These are phyloP conservation scores for Syzygium aqueum DNA, from an alignment of 345 rosid species.

Conservation along the genomic window DNA sequence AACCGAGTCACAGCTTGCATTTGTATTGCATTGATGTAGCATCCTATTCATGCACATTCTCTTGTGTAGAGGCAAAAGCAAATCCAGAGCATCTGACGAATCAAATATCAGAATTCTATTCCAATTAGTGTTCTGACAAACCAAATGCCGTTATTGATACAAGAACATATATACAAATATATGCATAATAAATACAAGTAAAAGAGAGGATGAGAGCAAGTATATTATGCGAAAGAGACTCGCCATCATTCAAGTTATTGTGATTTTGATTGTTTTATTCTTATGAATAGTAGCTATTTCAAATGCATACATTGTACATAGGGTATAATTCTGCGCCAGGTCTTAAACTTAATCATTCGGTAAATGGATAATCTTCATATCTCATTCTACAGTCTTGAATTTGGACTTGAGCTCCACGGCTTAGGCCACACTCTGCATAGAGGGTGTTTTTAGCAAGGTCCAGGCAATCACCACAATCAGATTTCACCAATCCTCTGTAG, in stretches of 20 bases:
- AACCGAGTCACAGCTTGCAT: too few relatives aligned
- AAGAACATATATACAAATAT: neutral
- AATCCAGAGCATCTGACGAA: too few relatives aligned
- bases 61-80: too few relatives aligned
- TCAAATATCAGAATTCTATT: too few relatives aligned
- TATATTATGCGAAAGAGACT: neutral
- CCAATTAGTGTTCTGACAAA: neutral
- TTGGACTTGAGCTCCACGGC: neutral
- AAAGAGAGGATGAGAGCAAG: neutral
- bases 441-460: neutral
- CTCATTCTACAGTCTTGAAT: neutral
- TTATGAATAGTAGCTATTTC: neutral
- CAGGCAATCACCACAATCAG: neutral
- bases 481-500: neutral
- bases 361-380: neutral
- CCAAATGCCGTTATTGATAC: neutral
- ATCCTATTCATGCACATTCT: too few relatives aligned
- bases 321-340: neutral
- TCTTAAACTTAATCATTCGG: neutral
- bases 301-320: neutral
- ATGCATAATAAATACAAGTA: neutral
- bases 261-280: neutral
- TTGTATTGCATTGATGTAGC: too few relatives aligned
- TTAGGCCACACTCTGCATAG: neutral
- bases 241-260: neutral